A percentile compares a stretch with the other conserved stretches of the same genome.
Conservation (phyloP, 2,329 filamentous ascomycete species). For the Epichloe gansuensis region DNA sequence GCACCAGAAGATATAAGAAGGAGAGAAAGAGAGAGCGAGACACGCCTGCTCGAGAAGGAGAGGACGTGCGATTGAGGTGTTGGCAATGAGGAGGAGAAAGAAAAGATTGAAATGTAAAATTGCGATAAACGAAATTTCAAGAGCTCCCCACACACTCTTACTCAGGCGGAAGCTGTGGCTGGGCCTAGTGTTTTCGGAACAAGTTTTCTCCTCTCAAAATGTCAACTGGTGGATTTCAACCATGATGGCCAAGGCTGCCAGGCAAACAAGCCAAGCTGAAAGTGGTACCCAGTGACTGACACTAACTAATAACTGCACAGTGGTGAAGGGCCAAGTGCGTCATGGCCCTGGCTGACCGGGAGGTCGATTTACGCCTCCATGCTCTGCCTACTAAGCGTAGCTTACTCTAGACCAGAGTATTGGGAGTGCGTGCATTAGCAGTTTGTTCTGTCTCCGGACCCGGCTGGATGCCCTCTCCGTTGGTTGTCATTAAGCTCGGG, state of each 20-base stretch:
- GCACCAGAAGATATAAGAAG: conserved; percentile 12
- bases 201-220: conserved; percentile 4
- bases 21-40: conserved; percentile 1
- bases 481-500: not conserved
- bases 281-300: too few species aligned
- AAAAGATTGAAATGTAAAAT: conserved; percentile 12
- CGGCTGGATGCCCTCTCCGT: conserved; percentile 1
- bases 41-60: conserved; percentile 15
- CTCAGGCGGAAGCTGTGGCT: not conserved
- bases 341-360: not conserved
- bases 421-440: too few species aligned
- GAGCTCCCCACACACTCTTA: conserved; percentile 4
- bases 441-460: not conserved
- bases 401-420: not conserved
- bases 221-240: too few species aligned
- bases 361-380: not conserved
- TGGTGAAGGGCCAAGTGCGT: not conserved
- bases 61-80: not conserved
- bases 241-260: too few species aligned
- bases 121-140: conserved; percentile 20
- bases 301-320: too few species aligned
- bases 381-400: not conserved
- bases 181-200: not conserved
- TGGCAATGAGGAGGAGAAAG: conserved; percentile 8
- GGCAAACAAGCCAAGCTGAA: too few species aligned